Evolutionary conservation across 2,329 filamentous ascomycete species (phyloP).

Genomic region (Lizonia empirigonia): DNA sequence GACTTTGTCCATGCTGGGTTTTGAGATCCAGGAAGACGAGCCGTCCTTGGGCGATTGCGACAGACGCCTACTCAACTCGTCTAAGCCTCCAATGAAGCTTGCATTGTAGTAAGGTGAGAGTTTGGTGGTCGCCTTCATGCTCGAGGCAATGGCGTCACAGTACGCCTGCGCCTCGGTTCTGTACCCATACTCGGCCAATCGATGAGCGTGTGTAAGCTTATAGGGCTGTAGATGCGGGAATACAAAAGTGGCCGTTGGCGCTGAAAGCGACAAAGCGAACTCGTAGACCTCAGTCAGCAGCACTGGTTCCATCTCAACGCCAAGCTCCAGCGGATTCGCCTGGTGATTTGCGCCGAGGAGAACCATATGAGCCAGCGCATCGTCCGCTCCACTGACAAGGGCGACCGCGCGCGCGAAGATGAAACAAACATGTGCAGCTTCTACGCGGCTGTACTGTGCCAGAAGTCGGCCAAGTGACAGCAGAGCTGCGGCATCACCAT

Average conservation of each 20-base stretch:
- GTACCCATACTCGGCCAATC: slow-evolving; percentile 81
- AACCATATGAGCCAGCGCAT: slow-evolving; percentile 77
- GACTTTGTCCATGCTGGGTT: slow-evolving; percentile 94
- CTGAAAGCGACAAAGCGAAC: slow-evolving; percentile 78
- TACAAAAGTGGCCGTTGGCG: slow-evolving; percentile 56
- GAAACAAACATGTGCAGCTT: slow-evolving; percentile 93
- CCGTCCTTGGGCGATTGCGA: slow-evolving; percentile 84
- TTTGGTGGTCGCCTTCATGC: slow-evolving; percentile 80
- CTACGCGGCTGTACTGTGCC: slow-evolving; percentile 81
- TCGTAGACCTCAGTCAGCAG: slow-evolving; percentile 96
- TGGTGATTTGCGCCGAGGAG: slow-evolving; percentile 85
- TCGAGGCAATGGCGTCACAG: slow-evolving; percentile 78
- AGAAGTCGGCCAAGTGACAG: slow-evolving; percentile 81
- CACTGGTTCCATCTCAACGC: slow-evolving; percentile 82
- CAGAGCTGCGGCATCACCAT: slow-evolving; percentile 77
- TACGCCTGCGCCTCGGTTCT: slow-evolving; percentile 86
- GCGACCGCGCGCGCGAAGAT: slow-evolving; percentile 77
- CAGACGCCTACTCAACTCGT: slow-evolving; percentile 82
- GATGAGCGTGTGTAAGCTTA: slow-evolving; percentile 86
- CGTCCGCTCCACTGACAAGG: slow-evolving; percentile 82
- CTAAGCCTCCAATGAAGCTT: slow-evolving; percentile 73
- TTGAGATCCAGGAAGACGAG: slow-evolving; percentile 87
- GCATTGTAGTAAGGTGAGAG: slow-evolving; percentile 85
- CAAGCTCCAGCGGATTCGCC: slow-evolving; percentile 71
- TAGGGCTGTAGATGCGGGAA: slow-evolving; percentile 87